Percentiles rank a stretch among this genome's conserved stretches.
Conservation (phyloP, 2,329 filamentous ascomycete species). For the Madurella mycetomatis region DNA sequence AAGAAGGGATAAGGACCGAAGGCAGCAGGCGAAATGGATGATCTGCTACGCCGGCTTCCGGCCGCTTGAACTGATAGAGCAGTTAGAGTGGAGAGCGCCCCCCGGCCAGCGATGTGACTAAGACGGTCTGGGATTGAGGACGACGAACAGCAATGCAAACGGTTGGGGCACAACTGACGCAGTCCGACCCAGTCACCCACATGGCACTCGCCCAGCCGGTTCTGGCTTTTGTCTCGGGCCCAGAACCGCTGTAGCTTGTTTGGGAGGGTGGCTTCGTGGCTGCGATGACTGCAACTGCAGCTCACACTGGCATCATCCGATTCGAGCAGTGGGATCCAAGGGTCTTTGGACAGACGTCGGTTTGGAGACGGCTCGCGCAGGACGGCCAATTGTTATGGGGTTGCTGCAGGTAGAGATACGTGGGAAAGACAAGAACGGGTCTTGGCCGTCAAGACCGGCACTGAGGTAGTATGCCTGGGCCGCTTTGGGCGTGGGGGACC, state of each 20-base stretch:
- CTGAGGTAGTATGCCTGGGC: slow-evolving; percentile 3
- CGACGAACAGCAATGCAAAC: background rate
- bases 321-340: background rate
- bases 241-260: background rate
- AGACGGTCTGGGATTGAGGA: background rate
- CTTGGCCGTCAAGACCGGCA: slow-evolving; percentile 12
- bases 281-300: slow-evolving; percentile 11
- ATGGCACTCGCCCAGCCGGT: background rate
- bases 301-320: slow-evolving; percentile 17
- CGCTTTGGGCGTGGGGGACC: background rate
- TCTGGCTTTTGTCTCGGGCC: background rate
- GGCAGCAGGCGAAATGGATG: background rate
- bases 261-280: slow-evolving; percentile 4
- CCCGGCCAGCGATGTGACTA: background rate
- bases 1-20: background rate
- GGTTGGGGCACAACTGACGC: background rate
- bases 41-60: too few relatives aligned
- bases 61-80: too few relatives aligned
- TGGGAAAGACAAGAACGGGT: slow-evolving; percentile 12
- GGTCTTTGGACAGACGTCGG: too few relatives aligned
- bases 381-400: background rate
- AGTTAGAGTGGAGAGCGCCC: too few relatives aligned
- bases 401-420: slow-evolving; percentile 3
- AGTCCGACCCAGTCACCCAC: background rate
- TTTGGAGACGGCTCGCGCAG: background rate